Evolutionary conservation across 768 basidiomycete species (phyloP), one percentile per base, ranked within the genome.

Genomic region (Porpolomopsis calyptriformis): DNA sequence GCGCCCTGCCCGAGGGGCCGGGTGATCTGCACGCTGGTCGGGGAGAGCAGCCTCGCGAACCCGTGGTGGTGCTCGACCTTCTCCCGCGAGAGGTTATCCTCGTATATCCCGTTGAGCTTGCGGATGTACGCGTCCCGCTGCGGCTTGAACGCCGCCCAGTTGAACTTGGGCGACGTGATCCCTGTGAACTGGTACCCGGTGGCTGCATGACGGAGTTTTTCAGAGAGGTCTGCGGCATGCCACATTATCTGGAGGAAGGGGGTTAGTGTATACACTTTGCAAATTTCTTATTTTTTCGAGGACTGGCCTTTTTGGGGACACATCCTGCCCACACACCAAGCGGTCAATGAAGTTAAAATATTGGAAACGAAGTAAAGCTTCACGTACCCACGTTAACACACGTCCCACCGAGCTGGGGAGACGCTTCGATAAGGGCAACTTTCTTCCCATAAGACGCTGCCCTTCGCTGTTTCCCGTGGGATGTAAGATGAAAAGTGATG

Each of bases 61-160:
- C 96, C 96, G 27, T 73, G 70, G 60, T 96, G 83, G 62, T 83
- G 78, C 53, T 94, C 90, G 56, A 98, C 88, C 41, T 78, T 72
- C 59, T 97, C 94, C 56, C 80, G 86, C 18, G 72, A 76, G 46
- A 92, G 81, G 64, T 98, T 99, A 55, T 52, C 79, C 56, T 86
- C 89, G 64, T 98, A 99, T 55, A 97, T 90, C 5, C 76, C 78
- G 69, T 96, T 98, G 41, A 98, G 71, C 43, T 73, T 75, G 54
- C 74, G 77, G 59, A 99, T 93, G 65, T 98, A 98, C 40, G 88
- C 92, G 65, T 99, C 96, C 34, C 96, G 84, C 64, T 93, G 87
- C 23, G 80, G 77, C 64, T 98, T 98, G 72, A 99, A 86, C 1
- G 80, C 65, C 7, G 73, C 72, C 96, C 96, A 99, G 68, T 87